Percentiles rank a stretch among this genome's conserved stretches.
Conservation (phyloP, 2,329 filamentous ascomycete genomes). For the Talaromyces sp. region DNA sequence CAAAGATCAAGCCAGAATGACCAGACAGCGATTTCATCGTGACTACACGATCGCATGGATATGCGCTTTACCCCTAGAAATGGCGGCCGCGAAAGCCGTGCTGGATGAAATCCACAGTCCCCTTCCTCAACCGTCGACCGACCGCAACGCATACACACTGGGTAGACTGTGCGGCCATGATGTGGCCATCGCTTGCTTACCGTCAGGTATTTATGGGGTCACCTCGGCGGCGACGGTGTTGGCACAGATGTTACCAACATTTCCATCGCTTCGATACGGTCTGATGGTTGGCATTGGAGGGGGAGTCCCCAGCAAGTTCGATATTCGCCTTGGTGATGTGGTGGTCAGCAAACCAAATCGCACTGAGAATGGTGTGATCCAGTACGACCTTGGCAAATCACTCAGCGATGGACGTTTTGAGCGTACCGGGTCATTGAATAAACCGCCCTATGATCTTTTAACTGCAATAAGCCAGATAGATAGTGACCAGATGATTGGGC, state of each 20-base stretch:
- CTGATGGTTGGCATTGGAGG: constrained; percentile 23
- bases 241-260: constrained; percentile 20
- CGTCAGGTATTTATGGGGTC: constrained; percentile 18
- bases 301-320: constrained; percentile 18
- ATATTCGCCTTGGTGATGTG: constrained; percentile 16
- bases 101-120: constrained; percentile 17
- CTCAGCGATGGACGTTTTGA: neutral
- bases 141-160: constrained; percentile 21
- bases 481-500: no score
- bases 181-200: constrained; percentile 11
- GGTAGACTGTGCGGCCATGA: constrained; percentile 20
- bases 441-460: constrained; percentile 13
- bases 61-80: constrained; percentile 13
- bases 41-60: constrained; percentile 9
- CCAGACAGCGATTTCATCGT: no score
- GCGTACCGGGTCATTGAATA: constrained; percentile 13
- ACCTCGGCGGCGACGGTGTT: constrained; percentile 19
- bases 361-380: neutral
- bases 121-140: neutral
- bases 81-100: constrained; percentile 16
- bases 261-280: constrained; percentile 19
- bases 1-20: no score
- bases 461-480: constrained; percentile 10
- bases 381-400: constrained; percentile 7
- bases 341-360: neutral